These are phyloP conservation scores for Debaryomyces tyrocola DNA, from an alignment of 805 yeast species.

Conservation along the genomic window DNA sequence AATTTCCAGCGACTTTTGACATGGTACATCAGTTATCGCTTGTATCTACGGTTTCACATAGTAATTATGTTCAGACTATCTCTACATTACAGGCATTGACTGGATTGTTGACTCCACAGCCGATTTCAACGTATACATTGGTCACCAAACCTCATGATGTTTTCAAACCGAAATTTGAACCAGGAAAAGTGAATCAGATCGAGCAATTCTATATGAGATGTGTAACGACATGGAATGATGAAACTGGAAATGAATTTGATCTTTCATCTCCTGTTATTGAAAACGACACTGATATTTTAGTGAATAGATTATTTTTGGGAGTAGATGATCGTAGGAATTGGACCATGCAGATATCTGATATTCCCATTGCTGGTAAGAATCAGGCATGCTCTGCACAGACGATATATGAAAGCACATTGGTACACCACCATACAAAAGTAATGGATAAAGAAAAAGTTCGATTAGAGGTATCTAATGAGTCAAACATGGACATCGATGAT, in stretches of 20 bases:
- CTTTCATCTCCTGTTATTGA: constrained; percentile 26
- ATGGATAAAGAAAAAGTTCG: constrained; percentile 6
- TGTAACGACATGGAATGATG: constrained; percentile 47
- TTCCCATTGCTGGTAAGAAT: constrained; percentile 73
- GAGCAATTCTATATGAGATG: constrained; percentile 55
- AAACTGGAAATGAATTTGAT: constrained; percentile 19
- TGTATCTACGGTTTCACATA: constrained; percentile 44
- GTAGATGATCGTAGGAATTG: constrained; percentile 38
- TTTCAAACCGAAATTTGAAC: constrained; percentile 53
- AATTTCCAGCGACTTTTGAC: neutral
- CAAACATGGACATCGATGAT: constrained; percentile 2
- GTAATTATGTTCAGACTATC: constrained; percentile 41
- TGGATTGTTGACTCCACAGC: constrained; percentile 46
- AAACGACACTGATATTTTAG: constrained; percentile 18
- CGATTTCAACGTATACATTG: constrained; percentile 48
- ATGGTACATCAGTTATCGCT: constrained; percentile 60
- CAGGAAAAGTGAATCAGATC: constrained; percentile 57
- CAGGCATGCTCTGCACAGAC: constrained; percentile 62
- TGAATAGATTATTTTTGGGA: constrained; percentile 28
- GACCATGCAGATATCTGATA: constrained; percentile 67
- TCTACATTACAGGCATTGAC: constrained; percentile 54
- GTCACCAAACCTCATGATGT: constrained; percentile 50
- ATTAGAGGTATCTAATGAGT: constrained; percentile 3
- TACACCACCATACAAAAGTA: constrained; percentile 46
- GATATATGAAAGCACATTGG: constrained; percentile 59